A percentile compares a stretch with the other conserved stretches of the same genome.
These are phyloP conservation scores for Lichtheimia ornata DNA, from an alignment of 371 early-diverging fungal genomes.

Conservation along the genomic window DNA sequence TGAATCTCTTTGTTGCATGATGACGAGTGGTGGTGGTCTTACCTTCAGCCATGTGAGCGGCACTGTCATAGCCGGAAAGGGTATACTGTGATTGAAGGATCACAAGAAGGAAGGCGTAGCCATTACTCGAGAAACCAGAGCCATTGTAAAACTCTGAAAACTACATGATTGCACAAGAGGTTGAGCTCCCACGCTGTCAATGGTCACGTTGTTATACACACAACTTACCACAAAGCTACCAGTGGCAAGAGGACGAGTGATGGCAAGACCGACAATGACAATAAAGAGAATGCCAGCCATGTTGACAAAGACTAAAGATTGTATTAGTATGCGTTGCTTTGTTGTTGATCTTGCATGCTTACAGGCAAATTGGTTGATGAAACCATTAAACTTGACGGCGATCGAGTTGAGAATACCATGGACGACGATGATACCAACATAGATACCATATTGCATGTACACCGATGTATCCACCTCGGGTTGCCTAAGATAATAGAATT, in stretches of 20 bases:
- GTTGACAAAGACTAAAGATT: conserved; percentile 36
- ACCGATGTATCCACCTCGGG: conserved; percentile 37
- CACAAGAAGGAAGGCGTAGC: conserved; percentile 57
- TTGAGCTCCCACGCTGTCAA: not conserved
- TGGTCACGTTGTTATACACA: not conserved
- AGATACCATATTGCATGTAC: conserved; percentile 54
- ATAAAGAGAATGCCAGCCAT: conserved; percentile 56
- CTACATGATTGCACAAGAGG: conserved; percentile 18
- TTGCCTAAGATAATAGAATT: conserved; percentile 14
- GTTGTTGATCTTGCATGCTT: conserved; percentile 15
- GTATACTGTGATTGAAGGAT: conserved; percentile 66
- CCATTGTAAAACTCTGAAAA: conserved; percentile 53
- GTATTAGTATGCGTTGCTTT: not conserved
- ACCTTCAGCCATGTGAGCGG: conserved; percentile 74
- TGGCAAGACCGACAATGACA: conserved; percentile 52
- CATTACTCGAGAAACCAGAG: conserved; percentile 53
- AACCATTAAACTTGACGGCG: conserved; percentile 51
- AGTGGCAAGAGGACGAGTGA: conserved; percentile 40
- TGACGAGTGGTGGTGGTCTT: too few relatives aligned
- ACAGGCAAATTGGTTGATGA: conserved; percentile 55
- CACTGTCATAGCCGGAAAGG: conserved; percentile 70
- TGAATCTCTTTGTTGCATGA: not conserved
- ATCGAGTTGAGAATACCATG: conserved; percentile 58
- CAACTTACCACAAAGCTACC: conserved; percentile 34
- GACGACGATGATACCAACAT: conserved; percentile 43